Base-by-base conservation (phyloP, 2,329 filamentous ascomycete species). In the Pseudopithomyces maydicus region DNA sequence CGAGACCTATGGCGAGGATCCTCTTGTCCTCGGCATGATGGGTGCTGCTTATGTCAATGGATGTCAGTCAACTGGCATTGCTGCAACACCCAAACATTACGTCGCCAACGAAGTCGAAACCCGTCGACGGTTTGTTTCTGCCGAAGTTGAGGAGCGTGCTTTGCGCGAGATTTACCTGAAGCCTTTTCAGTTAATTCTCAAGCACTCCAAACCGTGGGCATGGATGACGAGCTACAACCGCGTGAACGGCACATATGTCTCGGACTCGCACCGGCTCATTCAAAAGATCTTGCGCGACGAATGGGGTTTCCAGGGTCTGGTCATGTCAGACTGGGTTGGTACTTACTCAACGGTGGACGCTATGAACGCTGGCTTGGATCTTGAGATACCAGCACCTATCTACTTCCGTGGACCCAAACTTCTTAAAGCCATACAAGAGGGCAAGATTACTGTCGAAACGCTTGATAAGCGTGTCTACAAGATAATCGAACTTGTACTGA, bases 21-120 rank as follows among this genome's bases (percentile, higher is more conserved):
- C 56, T 2, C 52, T 51, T 19, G 32, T 61, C 59, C 20, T 35
- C 1, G 58, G 58, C 3, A 20, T 23, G 15, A 32, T 58, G 17
- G 57, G 53, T 6, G 52, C 10, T 41, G 53, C 45, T 17, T 56
- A 56, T 49, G 53, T 61, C 2, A 54, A 52, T 11, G 59, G 59
- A 2, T 19, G 90, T 4, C 87, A 90, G 69, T 80, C 79, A 2
- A 33, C 55, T 20, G 20, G 54, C 0, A 39, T 59, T 7, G 58
- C 45, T 8, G 56, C 56, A 14, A 52, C 50, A 2, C 32, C 54
- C 57, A 92, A 92, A 79, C 90, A 87, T 69, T 89, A 87, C 55
- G 85, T 86, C 14, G 84, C 79, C 19, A 89, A 89, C 55, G 87
- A 89, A 66, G 83, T 88, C 65, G 87, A 90, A 72, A 88, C 87